Conservation (phyloP, 164 flowering plant species). For the Nelumbo lutea region DNA sequence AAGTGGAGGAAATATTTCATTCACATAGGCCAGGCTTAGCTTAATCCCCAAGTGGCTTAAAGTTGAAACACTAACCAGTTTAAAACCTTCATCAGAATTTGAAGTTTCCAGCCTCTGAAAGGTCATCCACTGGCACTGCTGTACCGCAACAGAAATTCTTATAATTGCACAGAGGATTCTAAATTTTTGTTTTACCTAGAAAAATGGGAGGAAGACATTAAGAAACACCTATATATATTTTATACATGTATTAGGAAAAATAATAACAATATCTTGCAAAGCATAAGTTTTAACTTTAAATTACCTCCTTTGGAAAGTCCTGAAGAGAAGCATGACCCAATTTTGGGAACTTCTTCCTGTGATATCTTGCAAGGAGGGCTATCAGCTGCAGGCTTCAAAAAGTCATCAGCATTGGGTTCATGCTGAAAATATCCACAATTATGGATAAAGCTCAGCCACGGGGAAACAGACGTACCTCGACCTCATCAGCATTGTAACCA, state of each 20-base stretch:
- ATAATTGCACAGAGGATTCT: slow-evolving; percentile 47
- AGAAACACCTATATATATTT: neutral
- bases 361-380: slow-evolving; percentile 57
- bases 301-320: slow-evolving; percentile 40
- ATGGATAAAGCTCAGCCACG: neutral
- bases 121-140: slow-evolving; percentile 20
- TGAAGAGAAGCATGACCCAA: slow-evolving; percentile 24
- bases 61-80: slow-evolving; percentile 34
- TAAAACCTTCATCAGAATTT: slow-evolving; percentile 32
- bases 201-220: neutral
- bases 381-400: slow-evolving; percentile 44
- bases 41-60: neutral
- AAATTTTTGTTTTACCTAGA: slow-evolving; percentile 47
- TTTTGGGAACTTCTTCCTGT: slow-evolving; percentile 64
- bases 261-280: neutral
- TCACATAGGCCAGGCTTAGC: neutral
- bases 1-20: neutral
- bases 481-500: slow-evolving; percentile 52
- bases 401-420: slow-evolving; percentile 6
- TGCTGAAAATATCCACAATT: neutral
- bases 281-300: neutral
- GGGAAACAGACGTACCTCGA: slow-evolving; percentile 35
- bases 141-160: slow-evolving; percentile 41
- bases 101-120: slow-evolving; percentile 25
- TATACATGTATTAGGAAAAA: neutral